Conservation (phyloP, 78 protist genomes). For the Chrysochromulina tobinii region DNA sequence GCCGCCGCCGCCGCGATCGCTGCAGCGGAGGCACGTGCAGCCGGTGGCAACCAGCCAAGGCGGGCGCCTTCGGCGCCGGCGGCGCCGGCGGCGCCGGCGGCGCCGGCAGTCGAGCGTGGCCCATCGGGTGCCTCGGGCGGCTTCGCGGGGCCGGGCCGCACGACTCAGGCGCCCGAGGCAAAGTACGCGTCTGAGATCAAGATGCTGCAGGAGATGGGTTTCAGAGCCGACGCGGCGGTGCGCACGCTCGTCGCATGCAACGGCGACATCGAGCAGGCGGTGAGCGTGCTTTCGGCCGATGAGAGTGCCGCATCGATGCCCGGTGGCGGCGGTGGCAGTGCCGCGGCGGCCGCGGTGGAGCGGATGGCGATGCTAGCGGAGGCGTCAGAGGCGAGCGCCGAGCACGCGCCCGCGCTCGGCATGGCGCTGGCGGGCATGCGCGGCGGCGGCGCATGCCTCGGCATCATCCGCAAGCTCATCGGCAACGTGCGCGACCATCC, state of each 20-base stretch:
- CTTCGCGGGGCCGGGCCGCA: background rate
- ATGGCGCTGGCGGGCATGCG: background rate
- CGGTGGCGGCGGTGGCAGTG: background rate
- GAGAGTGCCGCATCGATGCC: background rate
- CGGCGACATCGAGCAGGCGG: background rate
- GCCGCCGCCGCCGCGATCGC: background rate
- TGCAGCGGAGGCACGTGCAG: background rate
- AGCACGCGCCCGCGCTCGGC: background rate
- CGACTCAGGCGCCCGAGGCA: background rate
- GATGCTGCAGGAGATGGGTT: background rate
- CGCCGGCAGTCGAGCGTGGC: background rate
- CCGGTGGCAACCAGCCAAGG: too few species aligned
- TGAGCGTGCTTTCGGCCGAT: background rate
- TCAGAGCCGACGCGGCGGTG: background rate
- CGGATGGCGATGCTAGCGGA: background rate
- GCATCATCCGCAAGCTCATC: background rate
- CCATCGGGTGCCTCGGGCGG: background rate
- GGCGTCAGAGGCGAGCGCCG: background rate
- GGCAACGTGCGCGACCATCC: background rate
- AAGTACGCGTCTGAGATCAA: background rate
- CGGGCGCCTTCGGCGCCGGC: background rate
- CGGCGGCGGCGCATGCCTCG: background rate
- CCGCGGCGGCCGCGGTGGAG: background rate
- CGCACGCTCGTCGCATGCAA: background rate
- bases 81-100: background rate